Percentiles rank a stretch among this genome's conserved stretches.
Conservation (phyloP, 495 filamentous ascomycete genomes). For the Penicillium cataractarum region DNA sequence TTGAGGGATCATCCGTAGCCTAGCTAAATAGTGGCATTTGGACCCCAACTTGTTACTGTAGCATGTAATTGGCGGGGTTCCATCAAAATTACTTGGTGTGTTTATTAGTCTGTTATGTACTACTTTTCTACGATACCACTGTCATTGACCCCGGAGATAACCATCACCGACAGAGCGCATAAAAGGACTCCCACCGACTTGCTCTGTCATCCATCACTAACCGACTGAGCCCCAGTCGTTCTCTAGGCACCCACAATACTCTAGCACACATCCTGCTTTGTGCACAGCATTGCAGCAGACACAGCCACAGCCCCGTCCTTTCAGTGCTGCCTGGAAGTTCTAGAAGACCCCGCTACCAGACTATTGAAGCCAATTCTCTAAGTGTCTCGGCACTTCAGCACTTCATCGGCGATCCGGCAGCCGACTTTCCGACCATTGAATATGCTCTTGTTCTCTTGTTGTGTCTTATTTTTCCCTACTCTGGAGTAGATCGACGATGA, state of each 20-base stretch:
- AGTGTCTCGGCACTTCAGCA: constrained; percentile 11
- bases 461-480: background rate
- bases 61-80: background rate
- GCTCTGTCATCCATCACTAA: background rate
- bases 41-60: background rate
- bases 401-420: constrained; percentile 9
- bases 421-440: constrained; percentile 3
- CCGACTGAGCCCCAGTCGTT: background rate
- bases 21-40: background rate
- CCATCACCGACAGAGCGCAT: background rate
- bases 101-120: background rate
- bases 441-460: background rate
- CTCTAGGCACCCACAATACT: constrained; percentile 14
- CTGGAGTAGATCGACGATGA: background rate
- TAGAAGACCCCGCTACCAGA: constrained; percentile 6
- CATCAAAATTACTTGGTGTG: background rate
- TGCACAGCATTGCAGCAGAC: background rate
- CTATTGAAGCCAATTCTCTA: constrained; percentile 17
- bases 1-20: background rate
- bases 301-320: constrained; percentile 26
- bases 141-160: background rate
- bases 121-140: background rate
- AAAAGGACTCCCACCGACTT: background rate
- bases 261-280: background rate
- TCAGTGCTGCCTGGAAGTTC: constrained; percentile 17